Evolutionary conservation across 202 grass and related monocot species (phyloP).

Genomic region (Eragrostis tef): DNA sequence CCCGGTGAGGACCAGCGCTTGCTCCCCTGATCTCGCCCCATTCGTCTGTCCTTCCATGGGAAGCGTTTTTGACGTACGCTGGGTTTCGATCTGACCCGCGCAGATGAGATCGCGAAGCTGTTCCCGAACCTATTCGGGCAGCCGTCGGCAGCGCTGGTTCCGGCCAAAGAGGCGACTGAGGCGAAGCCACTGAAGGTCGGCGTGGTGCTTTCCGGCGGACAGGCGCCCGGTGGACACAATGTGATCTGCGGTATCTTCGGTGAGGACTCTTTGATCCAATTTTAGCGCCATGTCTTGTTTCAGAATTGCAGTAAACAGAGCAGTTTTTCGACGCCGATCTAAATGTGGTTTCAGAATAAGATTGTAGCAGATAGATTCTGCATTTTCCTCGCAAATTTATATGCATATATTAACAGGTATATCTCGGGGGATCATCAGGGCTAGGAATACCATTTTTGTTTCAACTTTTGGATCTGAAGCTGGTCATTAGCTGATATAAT

Average conservation of each 20-base stretch:
- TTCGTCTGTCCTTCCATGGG: constrained; percentile 18
- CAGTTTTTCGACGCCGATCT: not conserved
- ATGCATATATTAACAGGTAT: not conserved
- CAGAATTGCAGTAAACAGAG: not conserved
- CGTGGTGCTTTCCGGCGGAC: constrained; percentile 86
- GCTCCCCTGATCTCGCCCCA: constrained; percentile 14
- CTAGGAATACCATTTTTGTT: not conserved
- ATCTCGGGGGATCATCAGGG: not conserved
- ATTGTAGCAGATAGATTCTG: not conserved
- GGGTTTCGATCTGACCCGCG: constrained; percentile 21
- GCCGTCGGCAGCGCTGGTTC: constrained; percentile 74
- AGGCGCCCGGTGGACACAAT: constrained; percentile 93
- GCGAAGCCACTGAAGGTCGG: constrained; percentile 62
- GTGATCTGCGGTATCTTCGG: constrained; percentile 96
- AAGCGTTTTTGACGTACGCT: not conserved
- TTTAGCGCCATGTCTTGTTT: not conserved
- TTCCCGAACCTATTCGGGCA: constrained; percentile 81
- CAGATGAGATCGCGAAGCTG: constrained; percentile 96
- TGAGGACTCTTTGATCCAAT: constrained; percentile 31
- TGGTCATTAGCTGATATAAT: constrained; percentile 3
- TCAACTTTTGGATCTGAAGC: not conserved
- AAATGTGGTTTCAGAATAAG: not conserved
- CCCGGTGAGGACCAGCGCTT: constrained; percentile 39
- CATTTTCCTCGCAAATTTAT: not conserved
- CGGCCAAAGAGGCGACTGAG: constrained; percentile 20